Base-by-base conservation (phyloP, 2,329 filamentous ascomycete genomes). In the Capronia coronata region DNA sequence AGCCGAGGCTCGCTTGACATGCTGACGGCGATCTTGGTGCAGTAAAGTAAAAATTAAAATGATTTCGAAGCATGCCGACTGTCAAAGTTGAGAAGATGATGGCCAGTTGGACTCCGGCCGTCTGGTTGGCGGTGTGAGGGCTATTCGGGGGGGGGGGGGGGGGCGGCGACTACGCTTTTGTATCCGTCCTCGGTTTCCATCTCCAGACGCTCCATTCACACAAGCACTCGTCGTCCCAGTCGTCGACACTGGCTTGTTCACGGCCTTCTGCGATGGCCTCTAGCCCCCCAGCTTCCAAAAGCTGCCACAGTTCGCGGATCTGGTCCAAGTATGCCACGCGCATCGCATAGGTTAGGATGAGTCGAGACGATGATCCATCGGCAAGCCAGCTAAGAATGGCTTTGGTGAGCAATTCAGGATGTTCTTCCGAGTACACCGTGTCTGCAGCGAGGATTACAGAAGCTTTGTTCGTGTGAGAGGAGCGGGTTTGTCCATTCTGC, bases 161-260 rank as follows among this genome's bases (percentile, higher is more conserved):
- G n/a, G n/a, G n/a, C n/a, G n/a, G n/a, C 14, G 30, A 13, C 30
- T 34, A 34, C 30, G 6, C 34, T 19, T 16, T 18, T 37, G 6
- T 37, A n/a, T 11, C 18, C 19, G 34, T 37, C 8, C 14, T n/a
- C 29, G 4, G 38, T 45, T 61, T 68, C 69, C 69, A 72, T 18
- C 54, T 56, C 70, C 70, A 73, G n/a, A 73, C 62, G n/a, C 69
- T 69, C 70, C 70, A 74, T 68, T 71, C 73, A 53, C 70, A 72
- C 16, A 66, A 64, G 13, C 72, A 66, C 40, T 69, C 69, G 23
- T 64, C 62, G 55, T 73, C 69, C 71, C 71, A 74, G 47, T 73
- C 70, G 49, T 72, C 71, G 43, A 70, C 69, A 2, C 69, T 70
- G 1, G 63, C 62, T 56, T 73, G 71, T 44, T 71, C 64, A 13